These are phyloP conservation scores for Phoenix roebelenii DNA, from an alignment of 176 grass and related monocot genomes.

Conservation along the genomic window DNA sequence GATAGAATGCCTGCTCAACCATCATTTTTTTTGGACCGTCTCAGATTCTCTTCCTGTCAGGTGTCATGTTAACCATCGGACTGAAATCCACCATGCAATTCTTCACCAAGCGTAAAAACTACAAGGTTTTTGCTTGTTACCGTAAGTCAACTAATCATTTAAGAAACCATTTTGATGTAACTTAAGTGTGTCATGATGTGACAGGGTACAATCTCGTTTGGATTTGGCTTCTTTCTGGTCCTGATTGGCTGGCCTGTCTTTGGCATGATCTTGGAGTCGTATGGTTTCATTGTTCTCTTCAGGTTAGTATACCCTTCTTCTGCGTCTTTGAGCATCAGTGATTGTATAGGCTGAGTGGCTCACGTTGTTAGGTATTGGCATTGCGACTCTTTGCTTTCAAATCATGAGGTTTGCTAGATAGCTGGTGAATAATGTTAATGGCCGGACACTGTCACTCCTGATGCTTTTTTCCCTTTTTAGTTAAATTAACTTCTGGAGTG, in stretches of 20 bases:
- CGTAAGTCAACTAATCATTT: neutral
- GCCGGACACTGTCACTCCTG: too few species aligned
- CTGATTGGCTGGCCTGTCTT: constrained; percentile 87
- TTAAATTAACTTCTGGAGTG: too few species aligned
- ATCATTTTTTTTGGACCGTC: constrained; percentile 15
- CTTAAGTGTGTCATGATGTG: constrained; percentile 10
- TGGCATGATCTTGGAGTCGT: constrained; percentile 95
- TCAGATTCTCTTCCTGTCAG: constrained; percentile 96
- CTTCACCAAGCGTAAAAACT: constrained; percentile 95
- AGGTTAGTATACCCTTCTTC: constrained; percentile 30
- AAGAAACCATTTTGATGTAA: too few species aligned
- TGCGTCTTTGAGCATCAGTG: too few species aligned
- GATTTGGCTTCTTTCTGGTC: constrained; percentile 73
- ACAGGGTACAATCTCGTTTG: constrained; percentile 97
- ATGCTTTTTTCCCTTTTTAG: too few species aligned
- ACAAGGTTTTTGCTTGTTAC: constrained; percentile 46
- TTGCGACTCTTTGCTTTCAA: too few species aligned
- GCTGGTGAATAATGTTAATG: too few species aligned
- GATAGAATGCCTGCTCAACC: too few species aligned
- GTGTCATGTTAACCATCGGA: constrained; percentile 88
- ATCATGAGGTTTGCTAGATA: too few species aligned
- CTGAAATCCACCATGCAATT: constrained; percentile 99
- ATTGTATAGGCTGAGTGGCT: too few species aligned
- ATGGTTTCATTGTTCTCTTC: constrained; percentile 95
- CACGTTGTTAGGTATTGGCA: too few species aligned